Percentiles rank a stretch among this genome's conserved stretches.
Conservation (phyloP, 2,329 filamentous ascomycete genomes). For the Pyrenochaeta sp. region DNA sequence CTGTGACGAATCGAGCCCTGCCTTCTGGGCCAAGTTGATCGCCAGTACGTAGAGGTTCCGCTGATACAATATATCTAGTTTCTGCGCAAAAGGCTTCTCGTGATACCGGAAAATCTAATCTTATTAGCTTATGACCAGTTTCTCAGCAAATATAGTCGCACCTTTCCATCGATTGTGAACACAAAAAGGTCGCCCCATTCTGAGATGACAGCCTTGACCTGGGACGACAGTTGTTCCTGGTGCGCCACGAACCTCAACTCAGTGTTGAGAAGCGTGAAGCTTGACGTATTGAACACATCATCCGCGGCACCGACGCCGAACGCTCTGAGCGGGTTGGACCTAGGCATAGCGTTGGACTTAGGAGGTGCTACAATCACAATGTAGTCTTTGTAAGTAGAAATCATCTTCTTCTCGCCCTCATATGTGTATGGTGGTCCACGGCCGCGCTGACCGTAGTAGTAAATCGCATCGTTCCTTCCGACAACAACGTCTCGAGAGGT, state of each 20-base stretch:
- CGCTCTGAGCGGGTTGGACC: conserved; percentile 71
- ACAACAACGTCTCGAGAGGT: conserved; percentile 85
- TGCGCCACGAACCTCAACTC: conserved; percentile 90
- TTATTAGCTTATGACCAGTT: conserved; percentile 16
- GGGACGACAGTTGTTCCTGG: conserved; percentile 82
- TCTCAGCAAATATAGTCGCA: conserved; percentile 49
- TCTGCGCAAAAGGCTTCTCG: conserved; percentile 88
- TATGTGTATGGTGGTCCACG: conserved; percentile 89
- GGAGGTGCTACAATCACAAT: conserved; percentile 86
- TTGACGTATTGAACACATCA: conserved; percentile 84
- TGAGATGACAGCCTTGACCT: conserved; percentile 80
- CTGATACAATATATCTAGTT: conserved; percentile 92
- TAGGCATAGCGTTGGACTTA: conserved; percentile 61
- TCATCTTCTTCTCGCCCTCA: conserved; percentile 85
- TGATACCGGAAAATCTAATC: conserved; percentile 83
- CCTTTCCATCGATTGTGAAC: conserved; percentile 91
- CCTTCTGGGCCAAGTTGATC: conserved; percentile 91
- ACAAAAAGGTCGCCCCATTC: conserved; percentile 93
- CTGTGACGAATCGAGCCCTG: conserved; percentile 78
- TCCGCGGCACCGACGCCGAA: conserved; percentile 79
- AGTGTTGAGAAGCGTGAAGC: conserved; percentile 90
- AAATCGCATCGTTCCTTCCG: conserved; percentile 94
- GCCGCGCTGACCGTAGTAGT: conserved; percentile 87
- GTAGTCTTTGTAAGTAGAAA: conserved; percentile 84
- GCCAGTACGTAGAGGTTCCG: conserved; percentile 91